These are phyloP conservation scores for Eimeria praecox DNA, from an alignment of 169 alveolate genomes.

Conservation along the genomic window DNA sequence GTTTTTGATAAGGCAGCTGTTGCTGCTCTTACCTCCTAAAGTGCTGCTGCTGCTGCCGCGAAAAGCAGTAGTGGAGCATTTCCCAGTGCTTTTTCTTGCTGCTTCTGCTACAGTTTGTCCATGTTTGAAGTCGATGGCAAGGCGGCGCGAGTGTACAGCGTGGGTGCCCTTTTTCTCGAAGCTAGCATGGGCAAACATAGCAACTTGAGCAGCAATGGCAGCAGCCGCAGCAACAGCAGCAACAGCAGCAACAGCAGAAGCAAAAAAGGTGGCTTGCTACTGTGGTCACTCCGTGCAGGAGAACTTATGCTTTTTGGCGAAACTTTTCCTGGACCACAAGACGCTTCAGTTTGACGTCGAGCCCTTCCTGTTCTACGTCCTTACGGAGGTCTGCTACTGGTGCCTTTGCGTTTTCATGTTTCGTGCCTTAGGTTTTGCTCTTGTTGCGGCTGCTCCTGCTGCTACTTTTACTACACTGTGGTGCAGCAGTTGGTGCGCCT, in stretches of 20 bases:
- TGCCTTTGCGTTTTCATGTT: background rate
- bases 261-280: background rate
- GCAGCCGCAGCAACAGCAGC: background rate
- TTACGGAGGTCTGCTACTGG: conserved; percentile 91
- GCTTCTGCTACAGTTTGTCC: conserved; percentile 68
- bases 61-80: background rate
- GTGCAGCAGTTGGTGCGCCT: background rate
- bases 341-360: conserved; percentile 92
- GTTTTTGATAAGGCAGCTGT: background rate
- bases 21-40: background rate
- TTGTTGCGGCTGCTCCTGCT: background rate
- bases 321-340: conserved; percentile 98
- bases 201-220: background rate
- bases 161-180: background rate
- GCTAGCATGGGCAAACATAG: background rate
- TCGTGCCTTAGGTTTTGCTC: background rate
- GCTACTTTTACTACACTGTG: background rate
- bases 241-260: background rate
- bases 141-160: conserved; percentile 92
- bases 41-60: conserved; percentile 19
- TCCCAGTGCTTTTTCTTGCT: background rate
- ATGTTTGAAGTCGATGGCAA: conserved; percentile 97
- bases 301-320: conserved; percentile 96
- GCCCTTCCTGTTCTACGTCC: conserved; percentile 96
- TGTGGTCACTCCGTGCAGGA: conserved; percentile 90